phyloP scores from a whole-genome alignment of 345 rosid genomes.

The Gossypium rotundifolium region DNA sequence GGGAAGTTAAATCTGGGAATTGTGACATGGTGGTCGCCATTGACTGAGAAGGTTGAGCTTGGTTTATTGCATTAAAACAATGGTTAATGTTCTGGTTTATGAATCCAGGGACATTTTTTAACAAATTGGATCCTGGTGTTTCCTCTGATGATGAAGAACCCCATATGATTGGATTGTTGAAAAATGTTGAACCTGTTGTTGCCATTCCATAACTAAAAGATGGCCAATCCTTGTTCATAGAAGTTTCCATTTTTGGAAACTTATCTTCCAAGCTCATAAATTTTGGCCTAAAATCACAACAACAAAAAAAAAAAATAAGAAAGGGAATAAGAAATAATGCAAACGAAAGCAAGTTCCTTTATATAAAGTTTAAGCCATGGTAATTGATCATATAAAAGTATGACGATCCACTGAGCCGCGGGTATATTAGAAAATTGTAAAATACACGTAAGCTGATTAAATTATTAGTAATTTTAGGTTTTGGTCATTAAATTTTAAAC shows the following conservation, averaged over 20 bases:
- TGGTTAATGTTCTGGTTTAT: constrained; percentile 14
- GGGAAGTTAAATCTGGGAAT: constrained; percentile 36
- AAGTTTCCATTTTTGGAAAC: constrained; percentile 49
- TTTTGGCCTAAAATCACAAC: constrained; percentile 15
- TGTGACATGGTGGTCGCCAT: constrained; percentile 26
- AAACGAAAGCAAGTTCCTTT: constrained; percentile 16
- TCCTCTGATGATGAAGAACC: constrained; percentile 19
- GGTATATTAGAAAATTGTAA: too few species aligned
- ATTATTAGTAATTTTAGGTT: too few species aligned
- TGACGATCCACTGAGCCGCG: too few species aligned
- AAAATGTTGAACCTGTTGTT: constrained; percentile 20
- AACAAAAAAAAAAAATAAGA: constrained; percentile 3
- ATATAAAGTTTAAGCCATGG: constrained; percentile 19
- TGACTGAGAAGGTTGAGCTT: not conserved
- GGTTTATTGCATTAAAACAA: too few species aligned
- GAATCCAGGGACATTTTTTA: constrained; percentile 23
- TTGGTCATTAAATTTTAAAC: too few species aligned
- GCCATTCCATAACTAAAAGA: constrained; percentile 30
- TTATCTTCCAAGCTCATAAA: constrained; percentile 32
- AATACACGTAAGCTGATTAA: too few species aligned
- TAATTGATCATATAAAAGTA: too few species aligned
- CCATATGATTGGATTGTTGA: constrained; percentile 34
- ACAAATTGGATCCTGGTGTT: constrained; percentile 16
- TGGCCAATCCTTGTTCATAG: constrained; percentile 37
- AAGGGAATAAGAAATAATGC: constrained; percentile 30